Evolutionary conservation across 2,329 filamentous ascomycete species (phyloP).

Genomic region (Trichoderma asperellum): DNA sequence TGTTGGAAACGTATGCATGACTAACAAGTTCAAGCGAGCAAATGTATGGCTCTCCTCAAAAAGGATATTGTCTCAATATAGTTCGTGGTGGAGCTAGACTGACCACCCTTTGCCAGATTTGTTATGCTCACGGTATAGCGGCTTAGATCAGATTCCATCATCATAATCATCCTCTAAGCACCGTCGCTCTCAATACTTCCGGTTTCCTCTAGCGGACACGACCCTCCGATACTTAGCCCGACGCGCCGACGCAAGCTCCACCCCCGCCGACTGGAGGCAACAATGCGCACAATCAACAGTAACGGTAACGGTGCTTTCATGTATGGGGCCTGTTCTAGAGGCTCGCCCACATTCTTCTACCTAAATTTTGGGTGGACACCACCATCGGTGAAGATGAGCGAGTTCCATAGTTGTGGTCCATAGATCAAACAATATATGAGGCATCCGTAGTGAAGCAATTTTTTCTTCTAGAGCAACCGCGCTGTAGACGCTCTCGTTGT

Average conservation of each 20-base stretch:
- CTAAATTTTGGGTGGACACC: background rate
- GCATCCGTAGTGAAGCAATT: background rate
- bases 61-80: background rate
- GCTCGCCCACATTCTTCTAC: background rate
- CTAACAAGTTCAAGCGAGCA: background rate
- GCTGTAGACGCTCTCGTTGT: background rate
- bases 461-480: background rate
- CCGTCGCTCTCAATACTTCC: background rate
- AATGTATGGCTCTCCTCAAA: background rate
- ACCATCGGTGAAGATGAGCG: background rate
- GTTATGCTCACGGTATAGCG: background rate
- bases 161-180: background rate
- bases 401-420: background rate
- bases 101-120: background rate
- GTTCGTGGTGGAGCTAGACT: background rate
- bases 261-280: background rate
- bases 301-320: background rate
- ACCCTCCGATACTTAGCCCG: background rate
- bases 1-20: background rate
- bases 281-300: background rate
- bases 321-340: background rate
- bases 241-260: background rate
- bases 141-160: background rate
- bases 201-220: background rate
- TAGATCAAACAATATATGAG: background rate